Percentiles rank a stretch among this genome's conserved stretches.
phyloP scores from a whole-genome alignment of 225 moss, liverwort and hornwort genomes.

The Ulota crispa region DNA sequence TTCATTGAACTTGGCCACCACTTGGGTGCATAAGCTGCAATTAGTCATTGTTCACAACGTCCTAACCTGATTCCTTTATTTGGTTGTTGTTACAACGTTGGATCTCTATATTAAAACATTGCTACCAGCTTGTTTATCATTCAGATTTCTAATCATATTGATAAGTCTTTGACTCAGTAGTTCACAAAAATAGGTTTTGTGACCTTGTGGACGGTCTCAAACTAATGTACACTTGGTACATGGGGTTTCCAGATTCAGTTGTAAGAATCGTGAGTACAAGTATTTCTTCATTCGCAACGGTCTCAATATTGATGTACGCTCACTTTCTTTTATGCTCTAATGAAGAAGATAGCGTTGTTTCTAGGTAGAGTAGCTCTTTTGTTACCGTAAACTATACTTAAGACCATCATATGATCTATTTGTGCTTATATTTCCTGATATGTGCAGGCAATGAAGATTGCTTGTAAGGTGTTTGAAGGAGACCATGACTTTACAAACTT shows the following conservation, averaged over 20 bases:
- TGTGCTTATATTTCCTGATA: not conserved
- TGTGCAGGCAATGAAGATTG: constrained; percentile 79
- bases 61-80: not conserved
- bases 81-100: not conserved
- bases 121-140: constrained; percentile 3
- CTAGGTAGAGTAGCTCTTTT: not conserved
- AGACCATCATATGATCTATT: not conserved
- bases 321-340: not conserved
- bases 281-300: constrained; percentile 76
- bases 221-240: constrained; percentile 5
- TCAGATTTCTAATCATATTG: not conserved
- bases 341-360: not conserved
- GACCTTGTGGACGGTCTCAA: not conserved
- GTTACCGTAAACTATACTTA: not conserved
- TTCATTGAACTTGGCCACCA: not conserved
- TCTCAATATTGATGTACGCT: constrained; percentile 65
- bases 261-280: constrained; percentile 89
- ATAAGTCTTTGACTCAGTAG: not conserved
- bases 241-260: constrained; percentile 79
- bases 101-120: not conserved
- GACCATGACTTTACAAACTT: constrained; percentile 97
- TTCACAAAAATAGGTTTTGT: not conserved
- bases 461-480: constrained; percentile 78
- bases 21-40: not conserved
- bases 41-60: not conserved